A percentile compares a stretch with the other conserved stretches of the same genome.
These are phyloP conservation scores for Agaricus blazei DNA, from an alignment of 768 basidiomycete genomes.

Conservation along the genomic window DNA sequence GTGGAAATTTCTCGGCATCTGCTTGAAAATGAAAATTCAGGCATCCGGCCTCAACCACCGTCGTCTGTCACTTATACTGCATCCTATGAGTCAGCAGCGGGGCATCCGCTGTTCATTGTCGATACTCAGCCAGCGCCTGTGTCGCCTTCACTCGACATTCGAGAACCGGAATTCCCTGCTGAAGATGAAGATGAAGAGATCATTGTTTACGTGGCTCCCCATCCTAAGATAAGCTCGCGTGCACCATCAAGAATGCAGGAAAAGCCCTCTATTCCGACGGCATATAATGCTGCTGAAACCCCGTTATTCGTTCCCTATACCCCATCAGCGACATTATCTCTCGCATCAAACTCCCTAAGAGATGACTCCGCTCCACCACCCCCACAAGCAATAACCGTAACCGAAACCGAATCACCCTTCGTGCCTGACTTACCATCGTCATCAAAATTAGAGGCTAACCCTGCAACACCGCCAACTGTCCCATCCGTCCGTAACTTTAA, in stretches of 20 bases:
- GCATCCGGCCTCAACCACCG: not conserved
- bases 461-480: not conserved
- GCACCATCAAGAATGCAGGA: not conserved
- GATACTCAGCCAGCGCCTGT: slow-evolving; percentile 15
- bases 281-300: slow-evolving; percentile 5
- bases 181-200: slow-evolving; percentile 60
- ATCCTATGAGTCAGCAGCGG: no score
- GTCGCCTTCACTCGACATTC: slow-evolving; percentile 9
- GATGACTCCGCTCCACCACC: not conserved
- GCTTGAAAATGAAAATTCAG: no score
- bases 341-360: slow-evolving; percentile 8
- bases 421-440: not conserved
- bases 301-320: slow-evolving; percentile 20
- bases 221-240: slow-evolving; percentile 36
- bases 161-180: slow-evolving; percentile 8
- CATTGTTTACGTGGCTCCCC: slow-evolving; percentile 76
- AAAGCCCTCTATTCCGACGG: not conserved
- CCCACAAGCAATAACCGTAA: not conserved
- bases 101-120: slow-evolving; percentile 7
- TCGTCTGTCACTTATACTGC: not conserved
- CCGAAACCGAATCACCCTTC: not conserved
- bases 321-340: slow-evolving; percentile 12
- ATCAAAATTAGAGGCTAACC: not conserved
- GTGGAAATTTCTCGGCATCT: no score
- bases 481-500: not conserved